Conservation (phyloP, 139 green algal genomes). For the Chlamydomonas urium region DNA sequence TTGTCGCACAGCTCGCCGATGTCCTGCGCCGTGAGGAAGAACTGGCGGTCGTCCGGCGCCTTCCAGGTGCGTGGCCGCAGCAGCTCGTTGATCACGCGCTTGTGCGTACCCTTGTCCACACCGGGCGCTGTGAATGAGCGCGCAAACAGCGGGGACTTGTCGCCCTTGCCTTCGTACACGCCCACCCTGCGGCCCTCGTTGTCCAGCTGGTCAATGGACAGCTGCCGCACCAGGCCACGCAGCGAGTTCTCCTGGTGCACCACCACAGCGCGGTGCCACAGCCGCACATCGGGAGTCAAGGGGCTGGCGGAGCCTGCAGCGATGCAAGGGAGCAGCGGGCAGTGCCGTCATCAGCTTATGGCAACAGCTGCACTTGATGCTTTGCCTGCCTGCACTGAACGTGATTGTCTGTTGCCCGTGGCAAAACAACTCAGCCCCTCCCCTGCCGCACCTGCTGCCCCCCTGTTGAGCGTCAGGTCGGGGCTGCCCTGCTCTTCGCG, state of each 20-base stretch:
- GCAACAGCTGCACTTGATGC: no score
- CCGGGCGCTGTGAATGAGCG: constrained; percentile 33
- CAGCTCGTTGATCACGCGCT: constrained; percentile 83
- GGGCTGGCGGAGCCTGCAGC: constrained; percentile 38
- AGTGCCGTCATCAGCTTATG: no score
- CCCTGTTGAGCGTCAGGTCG: constrained; percentile 43
- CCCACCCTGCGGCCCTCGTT: constrained; percentile 90
- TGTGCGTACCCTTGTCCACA: constrained; percentile 68
- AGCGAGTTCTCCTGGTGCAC: constrained; percentile 67
- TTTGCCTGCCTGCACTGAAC: no score
- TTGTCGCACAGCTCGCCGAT: constrained; percentile 91
- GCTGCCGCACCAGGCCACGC: constrained; percentile 57
- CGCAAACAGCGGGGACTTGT: constrained; percentile 23
- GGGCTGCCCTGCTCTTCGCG: constrained; percentile 18
- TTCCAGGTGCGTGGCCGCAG: constrained; percentile 80
- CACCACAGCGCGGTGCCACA: constrained; percentile 91
- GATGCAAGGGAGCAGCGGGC: no score
- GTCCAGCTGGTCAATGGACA: constrained; percentile 98
- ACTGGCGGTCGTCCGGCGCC: constrained; percentile 66
- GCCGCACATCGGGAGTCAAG: constrained; percentile 75
- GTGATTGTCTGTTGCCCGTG: no score
- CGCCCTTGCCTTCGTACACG: constrained; percentile 40
- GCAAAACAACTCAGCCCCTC: no score
- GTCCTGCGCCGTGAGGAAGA: constrained; percentile 53
- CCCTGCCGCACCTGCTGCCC: no score